Conservation (phyloP, 108 stramenopile genomes). For the Fragilaria crotonensis region DNA sequence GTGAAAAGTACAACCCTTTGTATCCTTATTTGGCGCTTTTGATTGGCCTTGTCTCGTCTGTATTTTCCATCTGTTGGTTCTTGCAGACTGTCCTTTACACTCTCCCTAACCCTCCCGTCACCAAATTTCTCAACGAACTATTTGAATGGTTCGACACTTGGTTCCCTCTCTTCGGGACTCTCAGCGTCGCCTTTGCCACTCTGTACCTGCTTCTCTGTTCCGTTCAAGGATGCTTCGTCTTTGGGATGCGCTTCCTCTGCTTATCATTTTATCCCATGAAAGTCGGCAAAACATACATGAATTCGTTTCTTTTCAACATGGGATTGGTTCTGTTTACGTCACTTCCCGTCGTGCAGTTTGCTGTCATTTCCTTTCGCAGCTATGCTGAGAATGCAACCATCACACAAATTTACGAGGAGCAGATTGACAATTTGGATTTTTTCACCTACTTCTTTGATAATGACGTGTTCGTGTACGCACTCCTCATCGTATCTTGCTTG, state of each 20-base stretch:
- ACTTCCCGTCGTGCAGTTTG: constrained; percentile 91
- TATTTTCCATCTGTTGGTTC: constrained; percentile 86
- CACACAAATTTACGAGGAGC: constrained; percentile 84
- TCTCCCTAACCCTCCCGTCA: constrained; percentile 47
- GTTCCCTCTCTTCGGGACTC: constrained; percentile 90
- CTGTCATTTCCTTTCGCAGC: constrained; percentile 70
- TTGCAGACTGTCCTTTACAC: constrained; percentile 88
- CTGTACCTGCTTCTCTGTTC: constrained; percentile 87
- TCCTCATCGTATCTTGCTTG: constrained; percentile 59
- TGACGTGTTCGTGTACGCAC: constrained; percentile 86
- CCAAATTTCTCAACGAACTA: constrained; percentile 89
- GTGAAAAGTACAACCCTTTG: constrained; percentile 91
- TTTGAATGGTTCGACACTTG: constrained; percentile 83
- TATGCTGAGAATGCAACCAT: constrained; percentile 90
- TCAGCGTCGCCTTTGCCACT: constrained; percentile 87
- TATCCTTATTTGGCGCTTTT: no score
- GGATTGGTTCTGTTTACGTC: constrained; percentile 86
- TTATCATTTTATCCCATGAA: constrained; percentile 96
- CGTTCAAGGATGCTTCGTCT: constrained; percentile 94
- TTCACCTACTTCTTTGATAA: constrained; percentile 86
- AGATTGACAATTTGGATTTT: constrained; percentile 87
- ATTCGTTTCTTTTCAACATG: constrained; percentile 95
- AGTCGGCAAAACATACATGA: constrained; percentile 93
- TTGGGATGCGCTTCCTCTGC: constrained; percentile 87
- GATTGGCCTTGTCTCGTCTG: constrained; percentile 55